Base-by-base conservation (phyloP, 2,329 filamentous ascomycete genomes). In the Colletotrichum graminicola region DNA sequence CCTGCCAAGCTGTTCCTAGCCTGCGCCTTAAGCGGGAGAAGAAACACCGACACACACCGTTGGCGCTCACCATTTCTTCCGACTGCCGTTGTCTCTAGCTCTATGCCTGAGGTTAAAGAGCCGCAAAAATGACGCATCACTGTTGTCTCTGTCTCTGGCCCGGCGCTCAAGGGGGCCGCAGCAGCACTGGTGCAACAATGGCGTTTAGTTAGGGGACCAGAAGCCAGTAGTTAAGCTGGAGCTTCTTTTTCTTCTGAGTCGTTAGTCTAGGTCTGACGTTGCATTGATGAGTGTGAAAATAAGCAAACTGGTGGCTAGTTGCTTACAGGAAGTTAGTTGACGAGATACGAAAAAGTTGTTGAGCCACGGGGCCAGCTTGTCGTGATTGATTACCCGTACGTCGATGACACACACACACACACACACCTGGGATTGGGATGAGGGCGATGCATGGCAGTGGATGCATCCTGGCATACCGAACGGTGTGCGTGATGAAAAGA, bases 41-140 rank as follows among this genome's bases (percentile, higher is more conserved):
- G 69, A 64, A 72, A 72, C 41, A 47, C 45, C 39, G 52, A 67
- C 41, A 60, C 57, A 47, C 57, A 62, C 55, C 65, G 45, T 55
- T 64, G 66, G 65, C 54, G 66, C 67, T 41, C 49, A 29, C 56
- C 52, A 66, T 45, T 52, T 39, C 45, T 59, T 34, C 36, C 23
- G 52, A 47, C 26, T 36, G 52, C 59, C 39, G 47, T 34, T 71
- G 67, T 60, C 36, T 67, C 51, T 51, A 29, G 49, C 8, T 59
- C 45, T 51, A 51, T 72, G 72, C 72, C 72, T 73, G 64, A 73
- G 69, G 72, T 65, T 61, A 12, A 29, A 57, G 56, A 66, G 67
- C 70, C 70, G 66, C 70, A 71, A 66, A 71, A 71, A 72, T 72
- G 67, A 72, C 70, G 70, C 70, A 71, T 66, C 45, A 39, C 21